Conservation (phyloP, 2,329 filamentous ascomycete species). For the Cryoendolithus antarcticus region DNA sequence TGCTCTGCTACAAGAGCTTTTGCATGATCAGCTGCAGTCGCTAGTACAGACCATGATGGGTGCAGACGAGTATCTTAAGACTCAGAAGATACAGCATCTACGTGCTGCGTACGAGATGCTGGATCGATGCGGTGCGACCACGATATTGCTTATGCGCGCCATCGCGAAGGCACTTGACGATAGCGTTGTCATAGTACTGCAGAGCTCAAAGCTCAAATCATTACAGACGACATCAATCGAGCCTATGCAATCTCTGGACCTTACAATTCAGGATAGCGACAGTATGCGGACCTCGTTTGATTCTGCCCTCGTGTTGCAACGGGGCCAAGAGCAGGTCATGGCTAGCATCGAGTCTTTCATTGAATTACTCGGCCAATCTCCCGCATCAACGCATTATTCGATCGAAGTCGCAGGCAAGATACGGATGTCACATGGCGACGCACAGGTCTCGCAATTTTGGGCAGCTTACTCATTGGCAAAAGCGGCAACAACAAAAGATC, state of each 20-base stretch:
- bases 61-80: constrained; percentile 67
- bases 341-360: constrained; percentile 18
- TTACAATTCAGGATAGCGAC: constrained; percentile 3
- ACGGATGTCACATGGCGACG: constrained; percentile 44
- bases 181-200: constrained; percentile 47
- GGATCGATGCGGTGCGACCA: constrained; percentile 49
- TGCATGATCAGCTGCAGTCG: constrained; percentile 71
- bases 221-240: constrained; percentile 8
- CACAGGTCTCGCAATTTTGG: constrained; percentile 65
- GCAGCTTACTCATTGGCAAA: constrained; percentile 42
- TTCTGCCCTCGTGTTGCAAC: constrained; percentile 15
- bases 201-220: constrained; percentile 4
- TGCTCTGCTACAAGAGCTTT: constrained; percentile 53
- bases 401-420: constrained; percentile 53
- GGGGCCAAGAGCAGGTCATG: constrained; percentile 17
- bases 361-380: constrained; percentile 20
- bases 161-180: constrained; percentile 61
- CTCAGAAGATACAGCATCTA: constrained; percentile 62
- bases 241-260: constrained; percentile 13
- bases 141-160: constrained; percentile 53
- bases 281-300: constrained; percentile 9
- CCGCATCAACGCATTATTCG: constrained; percentile 32
- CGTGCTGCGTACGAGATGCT: constrained; percentile 58
- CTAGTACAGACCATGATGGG: constrained; percentile 74
- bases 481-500: no score